These are phyloP conservation scores for Fusarium sp. DNA, from an alignment of 2,329 filamentous ascomycete species.

Conservation along the genomic window DNA sequence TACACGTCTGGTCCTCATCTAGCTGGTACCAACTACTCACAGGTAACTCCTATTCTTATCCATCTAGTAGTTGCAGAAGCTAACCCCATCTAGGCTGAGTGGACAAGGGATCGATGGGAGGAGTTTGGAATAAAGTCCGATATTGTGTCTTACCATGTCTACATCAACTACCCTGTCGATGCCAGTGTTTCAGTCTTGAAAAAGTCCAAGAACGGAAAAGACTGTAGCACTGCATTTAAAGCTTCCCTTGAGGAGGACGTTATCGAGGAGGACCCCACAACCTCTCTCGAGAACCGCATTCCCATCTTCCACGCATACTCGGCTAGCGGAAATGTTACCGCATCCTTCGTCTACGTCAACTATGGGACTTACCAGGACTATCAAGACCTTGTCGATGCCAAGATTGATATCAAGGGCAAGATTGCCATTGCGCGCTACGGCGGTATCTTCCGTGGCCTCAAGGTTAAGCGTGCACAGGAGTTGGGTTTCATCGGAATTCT, in stretches of 20 bases:
- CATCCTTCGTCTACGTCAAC: constrained; percentile 86
- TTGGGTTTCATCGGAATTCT: constrained; percentile 87
- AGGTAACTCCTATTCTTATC: constrained; percentile 51
- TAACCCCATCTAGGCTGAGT: constrained; percentile 63
- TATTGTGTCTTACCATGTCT: constrained; percentile 77
- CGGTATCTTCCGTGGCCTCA: constrained; percentile 85
- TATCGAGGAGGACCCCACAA: constrained; percentile 83
- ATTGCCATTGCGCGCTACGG: constrained; percentile 90
- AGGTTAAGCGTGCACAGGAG: constrained; percentile 91
- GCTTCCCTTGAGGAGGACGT: constrained; percentile 86
- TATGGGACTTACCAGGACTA: constrained; percentile 89
- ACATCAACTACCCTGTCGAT: constrained; percentile 79
- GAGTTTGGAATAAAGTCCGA: constrained; percentile 72
- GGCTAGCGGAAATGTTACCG: constrained; percentile 90
- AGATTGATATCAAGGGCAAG: constrained; percentile 80
- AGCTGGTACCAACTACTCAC: constrained; percentile 79
- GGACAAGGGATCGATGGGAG: constrained; percentile 78
- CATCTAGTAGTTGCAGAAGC: not conserved
- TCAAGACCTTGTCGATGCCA: constrained; percentile 79
- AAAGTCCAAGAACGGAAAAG: constrained; percentile 46
- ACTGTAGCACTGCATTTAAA: constrained; percentile 75
- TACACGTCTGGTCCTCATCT: constrained; percentile 81
- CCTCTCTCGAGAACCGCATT: constrained; percentile 73
- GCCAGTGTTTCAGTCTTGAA: constrained; percentile 74
- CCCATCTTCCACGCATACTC: constrained; percentile 97